Conservation (phyloP, 2,329 filamentous ascomycete genomes). For the Botrytis porri region DNA sequence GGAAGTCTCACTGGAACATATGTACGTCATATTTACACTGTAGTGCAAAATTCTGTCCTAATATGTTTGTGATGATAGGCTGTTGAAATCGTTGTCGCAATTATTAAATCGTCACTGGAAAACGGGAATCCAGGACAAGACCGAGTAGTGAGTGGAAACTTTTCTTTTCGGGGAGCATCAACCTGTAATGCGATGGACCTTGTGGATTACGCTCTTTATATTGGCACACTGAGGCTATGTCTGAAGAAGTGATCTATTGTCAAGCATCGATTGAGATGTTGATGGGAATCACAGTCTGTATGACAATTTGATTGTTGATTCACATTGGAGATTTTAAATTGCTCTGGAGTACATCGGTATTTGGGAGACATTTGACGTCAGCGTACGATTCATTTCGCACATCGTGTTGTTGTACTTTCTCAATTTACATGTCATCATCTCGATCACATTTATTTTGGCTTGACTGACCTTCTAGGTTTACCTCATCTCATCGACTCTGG, state of each 20-base stretch:
- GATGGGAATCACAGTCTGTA: background rate
- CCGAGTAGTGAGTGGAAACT: slow-evolving; percentile 31
- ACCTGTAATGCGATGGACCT: background rate
- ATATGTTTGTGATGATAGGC: slow-evolving; percentile 39
- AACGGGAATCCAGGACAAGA: slow-evolving; percentile 34
- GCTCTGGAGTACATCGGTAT: background rate
- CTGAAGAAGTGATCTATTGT: background rate
- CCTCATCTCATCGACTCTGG: slow-evolving; percentile 57
- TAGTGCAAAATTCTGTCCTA: background rate
- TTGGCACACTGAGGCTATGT: background rate
- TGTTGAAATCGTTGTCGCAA: slow-evolving; percentile 33
- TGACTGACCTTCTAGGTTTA: slow-evolving; percentile 45
- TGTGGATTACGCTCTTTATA: too few relatives aligned
- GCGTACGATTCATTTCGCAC: background rate
- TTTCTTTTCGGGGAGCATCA: background rate
- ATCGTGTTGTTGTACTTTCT: background rate
- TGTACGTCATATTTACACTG: slow-evolving; percentile 36
- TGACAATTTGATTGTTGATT: background rate
- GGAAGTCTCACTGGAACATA: slow-evolving; percentile 41
- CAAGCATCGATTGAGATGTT: background rate
- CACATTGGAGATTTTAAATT: background rate
- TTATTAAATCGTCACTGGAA: slow-evolving; percentile 29
- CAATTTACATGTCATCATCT: background rate
- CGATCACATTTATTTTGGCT: background rate
- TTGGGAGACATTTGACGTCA: background rate